Base-by-base conservation (phyloP, 1,284 basidiomycete species). In the Naganishia liquefaciens region DNA sequence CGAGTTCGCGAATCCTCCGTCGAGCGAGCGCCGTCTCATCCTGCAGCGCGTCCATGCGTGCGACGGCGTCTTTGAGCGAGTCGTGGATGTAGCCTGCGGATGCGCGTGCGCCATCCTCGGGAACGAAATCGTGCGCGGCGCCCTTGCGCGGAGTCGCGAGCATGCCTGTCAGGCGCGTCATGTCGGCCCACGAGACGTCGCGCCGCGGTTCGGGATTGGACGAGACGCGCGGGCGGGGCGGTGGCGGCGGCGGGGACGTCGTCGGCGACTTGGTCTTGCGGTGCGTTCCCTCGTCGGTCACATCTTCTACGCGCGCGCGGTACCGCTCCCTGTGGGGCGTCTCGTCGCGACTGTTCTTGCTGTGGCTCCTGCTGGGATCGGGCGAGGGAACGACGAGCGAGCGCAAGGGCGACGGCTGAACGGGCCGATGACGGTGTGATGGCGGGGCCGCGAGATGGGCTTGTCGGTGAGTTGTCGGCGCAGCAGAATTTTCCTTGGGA, bases 1-100 rank as follows among this genome's bases (percentile, higher is more conserved):
- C 91, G 5, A 94, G 82, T 72, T 93, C 91, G 44, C 85, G 80
- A 23, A 93, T 88, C 15, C 91, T 83, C 23, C 88, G 81, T 0
- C 89, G 82, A 1, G 90, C 90, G 5, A 89, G 84, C 5, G 86
- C 82, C 70, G 93, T 93, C 73, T 93, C 90, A 1, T 85, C 84
- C 72, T 93, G 89, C 1, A 93, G 82, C 1, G 76, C 75, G 15
- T 76, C 65, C 43, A 79, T 60, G 42, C 75, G 68, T 1, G 76
- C 74, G 44, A 77, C 73, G 11, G 78, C 69, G 2, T 72, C 73
- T 1, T 75, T 70, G 3, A 79, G 64, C 13, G 74, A 50, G n/a
- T 50, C 13, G 28, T 58, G 50, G 21, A 64, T 57, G 15, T 50
- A 30, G 10, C 42, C 63, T 64, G 33, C 33, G 6, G 5, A 11